These are phyloP conservation scores for Persicaria tinctoria DNA, from an alignment of 148 eudicot genomes.

Conservation along the genomic window DNA sequence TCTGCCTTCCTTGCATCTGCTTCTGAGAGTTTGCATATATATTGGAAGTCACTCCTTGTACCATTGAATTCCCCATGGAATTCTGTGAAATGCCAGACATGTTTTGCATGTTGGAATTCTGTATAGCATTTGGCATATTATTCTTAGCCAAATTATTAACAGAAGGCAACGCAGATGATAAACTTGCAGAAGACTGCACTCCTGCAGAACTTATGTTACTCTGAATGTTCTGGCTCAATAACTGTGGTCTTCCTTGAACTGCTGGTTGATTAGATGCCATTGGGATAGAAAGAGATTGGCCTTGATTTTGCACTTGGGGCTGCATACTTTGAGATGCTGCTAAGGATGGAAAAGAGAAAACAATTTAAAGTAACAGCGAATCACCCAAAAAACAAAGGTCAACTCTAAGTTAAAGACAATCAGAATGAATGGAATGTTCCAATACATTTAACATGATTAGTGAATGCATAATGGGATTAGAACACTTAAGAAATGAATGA, in stretches of 20 bases:
- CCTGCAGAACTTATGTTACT: conserved; percentile 45
- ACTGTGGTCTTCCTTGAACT: conserved; percentile 56
- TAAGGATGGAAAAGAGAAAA: not conserved
- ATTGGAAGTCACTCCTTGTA: conserved; percentile 60
- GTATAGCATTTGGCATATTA: conserved; percentile 52
- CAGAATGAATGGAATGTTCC: not conserved
- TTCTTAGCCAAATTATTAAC: conserved; percentile 49
- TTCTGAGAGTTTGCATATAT: conserved; percentile 60
- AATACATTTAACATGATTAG: not conserved
- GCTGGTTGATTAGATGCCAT: conserved; percentile 58
- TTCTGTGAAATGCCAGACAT: conserved; percentile 55
- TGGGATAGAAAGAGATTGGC: conserved; percentile 53
- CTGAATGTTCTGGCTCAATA: conserved; percentile 56
- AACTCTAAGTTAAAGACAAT: not conserved
- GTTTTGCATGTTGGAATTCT: conserved; percentile 58
- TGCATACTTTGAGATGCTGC: conserved; percentile 58
- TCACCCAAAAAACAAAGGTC: not conserved
- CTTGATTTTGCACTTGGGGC: conserved; percentile 61
- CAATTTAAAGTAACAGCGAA: not conserved
- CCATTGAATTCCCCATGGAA: conserved; percentile 63
- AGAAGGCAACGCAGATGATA: conserved; percentile 50
- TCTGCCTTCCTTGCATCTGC: conserved; percentile 68
- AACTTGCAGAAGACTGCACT: conserved; percentile 55
- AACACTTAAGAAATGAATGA: not conserved
- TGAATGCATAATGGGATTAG: not conserved